Percentiles rank a stretch among this genome's conserved stretches.
Evolutionary conservation across 345 rosid species (phyloP).

Genomic region (Ailanthus altissimus): DNA sequence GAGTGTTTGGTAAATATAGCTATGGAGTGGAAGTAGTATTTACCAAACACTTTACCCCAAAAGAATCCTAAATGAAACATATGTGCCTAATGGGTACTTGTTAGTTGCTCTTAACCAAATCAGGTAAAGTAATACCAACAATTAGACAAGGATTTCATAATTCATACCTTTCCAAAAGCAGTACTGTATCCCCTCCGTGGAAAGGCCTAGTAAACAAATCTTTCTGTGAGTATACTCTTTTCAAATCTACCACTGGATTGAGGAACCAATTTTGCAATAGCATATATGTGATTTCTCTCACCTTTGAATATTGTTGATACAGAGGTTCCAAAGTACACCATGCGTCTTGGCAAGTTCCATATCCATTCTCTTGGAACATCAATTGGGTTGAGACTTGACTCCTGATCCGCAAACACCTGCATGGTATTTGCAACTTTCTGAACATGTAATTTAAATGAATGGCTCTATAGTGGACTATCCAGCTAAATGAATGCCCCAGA

Average conservation of each 20-base stretch:
- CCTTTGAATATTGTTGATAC: constrained; percentile 88
- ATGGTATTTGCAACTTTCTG: constrained; percentile 21
- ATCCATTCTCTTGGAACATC: constrained; percentile 72
- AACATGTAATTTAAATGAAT: not conserved
- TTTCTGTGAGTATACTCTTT: constrained; percentile 24
- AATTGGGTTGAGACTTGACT: constrained; percentile 72
- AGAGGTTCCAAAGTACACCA: constrained; percentile 89
- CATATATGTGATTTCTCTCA: constrained; percentile 25
- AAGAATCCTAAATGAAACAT: not conserved
- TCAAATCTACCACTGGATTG: constrained; percentile 16
- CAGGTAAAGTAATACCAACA: constrained; percentile 19
- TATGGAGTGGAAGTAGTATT: too few species aligned
- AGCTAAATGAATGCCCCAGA: not conserved
- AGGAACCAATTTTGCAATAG: not conserved
- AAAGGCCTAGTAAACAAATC: constrained; percentile 52
- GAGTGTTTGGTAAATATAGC: too few species aligned
- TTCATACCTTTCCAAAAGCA: constrained; percentile 90
- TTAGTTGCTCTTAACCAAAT: not conserved
- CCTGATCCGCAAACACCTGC: constrained; percentile 92
- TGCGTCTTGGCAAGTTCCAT: constrained; percentile 76
- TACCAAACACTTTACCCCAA: too few species aligned
- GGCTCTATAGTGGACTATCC: not conserved
- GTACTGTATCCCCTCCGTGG: constrained; percentile 72
- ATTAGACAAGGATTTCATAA: constrained; percentile 12
- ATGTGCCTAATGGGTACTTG: not conserved